Evolutionary conservation across 257 asterid species (phyloP).

Genomic region (Rhazya stricta): DNA sequence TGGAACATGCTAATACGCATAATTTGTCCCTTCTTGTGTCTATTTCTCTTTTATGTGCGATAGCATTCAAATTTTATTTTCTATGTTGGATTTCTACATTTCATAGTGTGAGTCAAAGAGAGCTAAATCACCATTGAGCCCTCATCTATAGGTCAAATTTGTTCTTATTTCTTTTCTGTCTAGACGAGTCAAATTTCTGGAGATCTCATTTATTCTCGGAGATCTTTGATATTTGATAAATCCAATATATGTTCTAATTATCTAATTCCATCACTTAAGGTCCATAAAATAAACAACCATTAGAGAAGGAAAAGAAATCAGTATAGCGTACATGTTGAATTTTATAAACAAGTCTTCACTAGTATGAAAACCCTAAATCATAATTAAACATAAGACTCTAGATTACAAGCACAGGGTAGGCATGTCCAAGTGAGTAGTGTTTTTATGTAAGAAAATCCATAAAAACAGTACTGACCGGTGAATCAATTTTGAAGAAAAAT

Average conservation of each 20-base stretch:
- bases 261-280: not conserved
- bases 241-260: not conserved
- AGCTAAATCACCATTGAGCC: not conserved
- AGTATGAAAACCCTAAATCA: not conserved
- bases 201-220: not conserved
- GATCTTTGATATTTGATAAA: not conserved
- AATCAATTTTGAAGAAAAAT: conserved; percentile 82
- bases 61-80: not conserved
- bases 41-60: not conserved
- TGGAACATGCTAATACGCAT: not conserved
- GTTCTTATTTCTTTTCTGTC: not conserved
- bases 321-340: not conserved
- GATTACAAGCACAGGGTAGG: not conserved
- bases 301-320: not conserved
- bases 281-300: not conserved
- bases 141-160: not conserved
- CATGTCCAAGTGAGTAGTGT: not conserved
- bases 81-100: not conserved
- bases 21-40: not conserved
- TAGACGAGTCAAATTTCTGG: not conserved
- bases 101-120: not conserved
- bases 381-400: not conserved
- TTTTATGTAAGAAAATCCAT: not conserved
- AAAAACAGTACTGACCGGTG: conserved; percentile 47
- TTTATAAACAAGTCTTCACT: not conserved